Evolutionary conservation across 2,329 filamentous ascomycete genomes (phyloP).

Genomic region (Arthrobotrys sinensis): DNA sequence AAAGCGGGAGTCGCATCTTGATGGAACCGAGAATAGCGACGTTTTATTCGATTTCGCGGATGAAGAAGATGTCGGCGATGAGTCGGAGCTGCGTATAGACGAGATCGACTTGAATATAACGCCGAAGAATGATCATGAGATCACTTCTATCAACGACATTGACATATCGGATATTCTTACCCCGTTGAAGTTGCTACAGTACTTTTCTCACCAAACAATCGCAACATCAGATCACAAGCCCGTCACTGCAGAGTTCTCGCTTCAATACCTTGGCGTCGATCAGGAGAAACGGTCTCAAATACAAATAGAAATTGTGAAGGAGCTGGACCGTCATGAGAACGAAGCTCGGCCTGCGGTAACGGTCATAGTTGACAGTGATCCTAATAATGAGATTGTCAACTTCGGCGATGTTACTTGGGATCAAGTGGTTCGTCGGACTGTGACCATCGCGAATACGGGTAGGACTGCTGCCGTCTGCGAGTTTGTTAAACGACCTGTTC

Average conservation of each 20-base stretch:
- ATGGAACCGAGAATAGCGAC: conserved; percentile 54
- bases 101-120: conserved; percentile 3
- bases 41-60: conserved; percentile 66
- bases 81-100: conserved; percentile 71
- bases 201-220: conserved; percentile 89
- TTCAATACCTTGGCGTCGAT: conserved; percentile 89
- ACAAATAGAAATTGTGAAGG: conserved; percentile 80
- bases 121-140: conserved; percentile 41
- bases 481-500: conserved; percentile 80
- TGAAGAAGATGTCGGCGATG: conserved; percentile 71
- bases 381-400: conserved; percentile 76
- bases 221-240: conserved; percentile 97
- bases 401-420: conserved; percentile 83
- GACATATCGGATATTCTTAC: conserved; percentile 49
- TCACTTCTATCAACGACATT: conserved; percentile 58
- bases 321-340: conserved; percentile 92
- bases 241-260: conserved; percentile 82
- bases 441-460: conserved; percentile 94
- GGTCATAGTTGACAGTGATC: conserved; percentile 76
- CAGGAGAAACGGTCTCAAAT: conserved; percentile 86
- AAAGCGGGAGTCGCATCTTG: conserved; percentile 42
- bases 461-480: conserved; percentile 83
- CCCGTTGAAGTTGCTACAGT: conserved; percentile 67
- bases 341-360: conserved; percentile 87
- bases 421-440: conserved; percentile 75